Evolutionary conservation across 1,139 yeast species (phyloP).

Genomic region (Protomyces pachydermus): DNA sequence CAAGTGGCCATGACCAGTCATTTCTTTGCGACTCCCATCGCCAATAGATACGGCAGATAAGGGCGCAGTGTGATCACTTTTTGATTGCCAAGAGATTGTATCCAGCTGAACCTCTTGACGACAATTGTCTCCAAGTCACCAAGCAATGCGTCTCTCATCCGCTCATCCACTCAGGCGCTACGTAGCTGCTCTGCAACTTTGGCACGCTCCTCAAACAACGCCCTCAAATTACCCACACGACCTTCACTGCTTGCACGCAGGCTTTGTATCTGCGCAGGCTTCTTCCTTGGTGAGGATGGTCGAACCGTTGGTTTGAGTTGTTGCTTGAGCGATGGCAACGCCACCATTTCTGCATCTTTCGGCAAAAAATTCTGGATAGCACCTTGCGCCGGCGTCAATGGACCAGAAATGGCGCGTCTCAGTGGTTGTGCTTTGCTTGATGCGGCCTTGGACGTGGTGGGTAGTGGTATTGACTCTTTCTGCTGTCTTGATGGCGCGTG

Average conservation of each 20-base stretch:
- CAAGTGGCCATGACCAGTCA: too few species aligned
- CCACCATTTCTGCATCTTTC: background rate
- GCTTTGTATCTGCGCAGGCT: background rate
- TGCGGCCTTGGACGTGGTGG: background rate
- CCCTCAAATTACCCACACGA: conserved; percentile 13
- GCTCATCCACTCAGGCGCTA: background rate
- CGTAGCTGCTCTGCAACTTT: conserved; percentile 8
- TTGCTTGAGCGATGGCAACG: conserved; percentile 14
- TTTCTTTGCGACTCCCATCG: too few species aligned
- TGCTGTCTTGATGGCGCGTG: background rate
- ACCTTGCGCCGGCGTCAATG: conserved; percentile 10
- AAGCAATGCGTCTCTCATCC: too few species aligned
- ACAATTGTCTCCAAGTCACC: too few species aligned
- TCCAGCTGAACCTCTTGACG: too few species aligned
- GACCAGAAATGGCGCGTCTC: conserved; percentile 20
- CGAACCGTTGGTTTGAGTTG: conserved; percentile 1
- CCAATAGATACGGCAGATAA: too few species aligned
- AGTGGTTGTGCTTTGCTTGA: background rate
- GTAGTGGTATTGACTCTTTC: background rate
- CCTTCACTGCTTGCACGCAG: conserved; percentile 2
- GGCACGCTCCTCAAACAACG: conserved; percentile 17
- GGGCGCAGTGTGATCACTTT: too few species aligned
- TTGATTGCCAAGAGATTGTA: too few species aligned
- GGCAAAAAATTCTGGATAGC: conserved; percentile 12
- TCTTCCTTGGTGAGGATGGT: background rate